Base-by-base conservation (phyloP, 2,329 filamentous ascomycete genomes). In the Stemphylium beticola region DNA sequence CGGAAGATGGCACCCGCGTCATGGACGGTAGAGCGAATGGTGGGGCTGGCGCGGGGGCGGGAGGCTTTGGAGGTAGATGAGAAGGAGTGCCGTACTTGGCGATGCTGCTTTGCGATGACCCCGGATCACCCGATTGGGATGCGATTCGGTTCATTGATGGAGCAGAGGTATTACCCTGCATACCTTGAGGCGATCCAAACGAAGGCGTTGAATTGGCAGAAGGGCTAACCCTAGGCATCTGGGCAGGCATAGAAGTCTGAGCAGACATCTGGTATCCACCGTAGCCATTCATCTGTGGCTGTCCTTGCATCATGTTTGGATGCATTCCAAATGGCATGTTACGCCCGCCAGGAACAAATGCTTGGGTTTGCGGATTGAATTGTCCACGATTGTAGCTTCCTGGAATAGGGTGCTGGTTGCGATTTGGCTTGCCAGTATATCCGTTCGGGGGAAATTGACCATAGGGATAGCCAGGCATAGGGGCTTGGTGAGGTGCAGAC, bases 311-410 rank as follows among this genome's bases (percentile, higher is more conserved):
- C 64, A 71, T 71, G 48, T 65, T 71, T 9, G 66, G 58, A 37
- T 67, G 69, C 66, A 71, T 71, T n/a, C 61, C 62, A 38, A 69
- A 75, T 5, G 69, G 66, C 54, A 64, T 65, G 36, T 68, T 68
- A 24, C 57, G 85, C 80, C 67, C 64, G 46, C 81, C 82, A 1
- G 93, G 93, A 20, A 96, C 85, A 74, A 98, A 97, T 0, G 93
- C 90, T 69, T 96, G 91, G 14, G 91, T 97, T 77, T 96, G 93
- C 0, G 93, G 93, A 71, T 97, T 97, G 79, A 98, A 97, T 11
- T 89, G 86, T 66, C 92, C 91, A 53, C 92, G 84, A 69, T 90
- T 91, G 71, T 86, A 96, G 76, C 89, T 95, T 32, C 91, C 91
- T 12, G 92, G 91, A 52, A 96, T 87, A 5, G 91, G 90, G 72